These are phyloP conservation scores for Delonix regia DNA, from an alignment of 306 rosid species.

Conservation along the genomic window DNA sequence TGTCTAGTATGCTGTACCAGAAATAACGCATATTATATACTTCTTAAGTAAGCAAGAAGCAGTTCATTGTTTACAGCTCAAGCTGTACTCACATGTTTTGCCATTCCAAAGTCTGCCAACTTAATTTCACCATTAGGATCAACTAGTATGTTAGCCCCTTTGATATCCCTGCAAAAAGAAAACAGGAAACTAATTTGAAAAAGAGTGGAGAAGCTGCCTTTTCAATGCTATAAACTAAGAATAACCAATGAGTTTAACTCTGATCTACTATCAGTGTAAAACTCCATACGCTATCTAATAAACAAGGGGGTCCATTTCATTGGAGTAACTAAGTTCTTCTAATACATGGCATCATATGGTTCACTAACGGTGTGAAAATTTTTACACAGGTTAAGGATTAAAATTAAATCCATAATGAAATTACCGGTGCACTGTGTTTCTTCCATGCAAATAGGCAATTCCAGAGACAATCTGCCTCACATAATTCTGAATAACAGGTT, in stretches of 20 bases:
- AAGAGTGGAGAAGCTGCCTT: slow-evolving; percentile 6
- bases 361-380: background rate
- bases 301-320: background rate
- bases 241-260: background rate
- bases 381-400: background rate
- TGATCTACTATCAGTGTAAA: background rate
- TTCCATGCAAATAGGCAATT: slow-evolving; percentile 92
- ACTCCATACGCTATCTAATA: background rate
- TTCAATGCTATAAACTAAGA: slow-evolving; percentile 2
- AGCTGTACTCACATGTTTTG: slow-evolving; percentile 73
- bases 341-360: background rate
- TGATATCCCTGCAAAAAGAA: slow-evolving; percentile 82
- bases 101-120: slow-evolving; percentile 99
- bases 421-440: slow-evolving; percentile 95
- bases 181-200: slow-evolving; percentile 10
- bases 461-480: slow-evolving; percentile 92
- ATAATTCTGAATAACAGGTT: slow-evolving; percentile 92
- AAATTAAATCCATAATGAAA: background rate
- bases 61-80: slow-evolving; percentile 38
- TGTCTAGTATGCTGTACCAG: slow-evolving; percentile 25
- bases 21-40: slow-evolving; percentile 29
- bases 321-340: background rate
- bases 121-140: slow-evolving; percentile 95
- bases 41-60: slow-evolving; percentile 32
- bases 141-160: slow-evolving; percentile 97